phyloP scores from a whole-genome alignment of 306 rosid genomes.

The Quercus glauca region DNA sequence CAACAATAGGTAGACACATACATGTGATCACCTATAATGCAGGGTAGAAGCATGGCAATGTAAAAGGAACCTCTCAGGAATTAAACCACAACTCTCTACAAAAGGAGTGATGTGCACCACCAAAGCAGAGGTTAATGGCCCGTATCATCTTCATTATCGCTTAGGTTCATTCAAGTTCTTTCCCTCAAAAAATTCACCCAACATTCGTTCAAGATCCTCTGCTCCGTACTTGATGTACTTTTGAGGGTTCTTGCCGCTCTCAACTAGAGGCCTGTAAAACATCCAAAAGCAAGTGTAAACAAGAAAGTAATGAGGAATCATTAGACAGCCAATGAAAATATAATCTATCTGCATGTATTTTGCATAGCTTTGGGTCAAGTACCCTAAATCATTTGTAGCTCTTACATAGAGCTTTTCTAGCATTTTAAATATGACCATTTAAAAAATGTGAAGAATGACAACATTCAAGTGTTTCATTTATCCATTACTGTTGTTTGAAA shows the following conservation, averaged over 20 bases:
- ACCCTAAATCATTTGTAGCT: neutral
- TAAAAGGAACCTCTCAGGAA: neutral
- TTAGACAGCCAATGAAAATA: slow-evolving; percentile 2
- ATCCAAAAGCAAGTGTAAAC: neutral
- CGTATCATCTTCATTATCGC: slow-evolving; percentile 14
- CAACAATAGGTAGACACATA: neutral
- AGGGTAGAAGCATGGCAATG: neutral
- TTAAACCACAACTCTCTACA: neutral
- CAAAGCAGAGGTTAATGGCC: neutral
- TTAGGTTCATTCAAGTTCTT: slow-evolving; percentile 17
- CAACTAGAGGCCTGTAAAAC: too few relatives aligned
- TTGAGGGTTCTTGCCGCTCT: too few relatives aligned
- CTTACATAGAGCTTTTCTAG: neutral
- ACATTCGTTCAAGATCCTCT: too few relatives aligned
- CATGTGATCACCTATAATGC: neutral
- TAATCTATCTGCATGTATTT: neutral
- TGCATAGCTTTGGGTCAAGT: neutral
- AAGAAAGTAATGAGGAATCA: neutral
- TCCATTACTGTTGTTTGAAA: neutral
- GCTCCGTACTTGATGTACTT: too few relatives aligned
- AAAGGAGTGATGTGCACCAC: neutral
- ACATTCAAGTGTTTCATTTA: neutral
- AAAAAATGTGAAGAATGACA: neutral
- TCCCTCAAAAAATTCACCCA: too few relatives aligned
- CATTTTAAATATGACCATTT: neutral